Evolutionary conservation across 176 grass and related monocot species (phyloP).

Genomic region (Areca catechu): DNA sequence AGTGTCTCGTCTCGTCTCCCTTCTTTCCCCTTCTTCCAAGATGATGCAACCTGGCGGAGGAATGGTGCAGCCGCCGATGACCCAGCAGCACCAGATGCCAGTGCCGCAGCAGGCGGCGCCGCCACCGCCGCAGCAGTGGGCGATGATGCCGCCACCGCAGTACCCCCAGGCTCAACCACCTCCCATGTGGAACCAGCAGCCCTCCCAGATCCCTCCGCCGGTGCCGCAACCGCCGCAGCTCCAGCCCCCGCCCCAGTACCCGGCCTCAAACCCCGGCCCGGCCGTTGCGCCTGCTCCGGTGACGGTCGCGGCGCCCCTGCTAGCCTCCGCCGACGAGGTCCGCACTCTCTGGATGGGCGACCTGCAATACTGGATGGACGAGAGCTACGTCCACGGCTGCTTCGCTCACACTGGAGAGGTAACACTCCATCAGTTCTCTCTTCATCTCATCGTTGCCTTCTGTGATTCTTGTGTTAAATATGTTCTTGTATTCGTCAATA

Average conservation of each 20-base stretch:
- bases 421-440: too few species aligned
- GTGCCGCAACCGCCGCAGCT: slow-evolving; percentile 8
- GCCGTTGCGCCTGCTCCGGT: background rate
- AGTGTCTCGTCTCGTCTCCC: background rate
- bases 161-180: slow-evolving; percentile 47
- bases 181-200: slow-evolving; percentile 78
- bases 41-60: slow-evolving; percentile 39
- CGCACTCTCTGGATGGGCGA: slow-evolving; percentile 66
- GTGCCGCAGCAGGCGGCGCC: slow-evolving; percentile 14
- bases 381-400: slow-evolving; percentile 46
- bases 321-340: slow-evolving; percentile 28
- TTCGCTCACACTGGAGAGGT: slow-evolving; percentile 27
- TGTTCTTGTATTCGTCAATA: too few species aligned
- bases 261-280: background rate
- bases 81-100: slow-evolving; percentile 17
- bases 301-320: background rate
- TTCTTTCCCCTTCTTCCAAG: background rate
- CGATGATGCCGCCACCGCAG: slow-evolving; percentile 51
- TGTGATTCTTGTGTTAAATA: too few species aligned
- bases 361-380: slow-evolving; percentile 73
- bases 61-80: slow-evolving; percentile 42
- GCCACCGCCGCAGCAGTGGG: slow-evolving; percentile 67
- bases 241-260: slow-evolving; percentile 13
- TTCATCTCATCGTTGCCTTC: too few species aligned
- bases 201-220: slow-evolving; percentile 36